phyloP scores from a whole-genome alignment of 1,284 basidiomycete genomes.

The Leccinum holopus region DNA sequence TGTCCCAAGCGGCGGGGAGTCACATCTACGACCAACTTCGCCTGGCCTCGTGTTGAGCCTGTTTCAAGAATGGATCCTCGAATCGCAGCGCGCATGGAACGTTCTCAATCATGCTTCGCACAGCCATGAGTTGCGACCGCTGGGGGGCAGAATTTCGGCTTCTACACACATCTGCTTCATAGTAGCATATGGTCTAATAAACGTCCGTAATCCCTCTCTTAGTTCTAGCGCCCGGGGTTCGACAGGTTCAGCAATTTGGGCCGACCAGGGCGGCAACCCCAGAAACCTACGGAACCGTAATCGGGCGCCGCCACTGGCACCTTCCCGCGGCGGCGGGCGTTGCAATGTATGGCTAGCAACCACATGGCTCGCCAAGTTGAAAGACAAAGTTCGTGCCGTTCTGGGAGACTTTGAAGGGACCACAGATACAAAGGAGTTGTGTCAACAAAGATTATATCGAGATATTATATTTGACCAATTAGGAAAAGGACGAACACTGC shows the following conservation, averaged over 20 bases:
- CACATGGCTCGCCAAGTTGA: neutral
- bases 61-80: slow-evolving; percentile 14
- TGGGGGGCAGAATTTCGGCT: neutral
- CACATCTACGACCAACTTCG: neutral
- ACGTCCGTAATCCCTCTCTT: neutral
- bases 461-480: neutral
- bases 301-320: neutral
- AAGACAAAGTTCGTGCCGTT: neutral
- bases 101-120: slow-evolving; percentile 1
- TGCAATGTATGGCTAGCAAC: neutral
- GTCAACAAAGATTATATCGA: neutral
- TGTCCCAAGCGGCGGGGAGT: neutral
- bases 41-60: neutral
- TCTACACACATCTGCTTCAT: neutral
- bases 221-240: neutral
- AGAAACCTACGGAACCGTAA: neutral
- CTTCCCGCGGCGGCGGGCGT: neutral
- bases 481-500: slow-evolving; percentile 8
- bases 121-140: neutral
- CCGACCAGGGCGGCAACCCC: neutral
- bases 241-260: neutral
- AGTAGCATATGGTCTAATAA: slow-evolving; percentile 1
- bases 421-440: neutral
- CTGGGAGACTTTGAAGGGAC: neutral
- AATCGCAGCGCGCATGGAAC: neutral